Base-by-base conservation (phyloP, 495 filamentous ascomycete genomes). In the Podospora fimiseda region DNA sequence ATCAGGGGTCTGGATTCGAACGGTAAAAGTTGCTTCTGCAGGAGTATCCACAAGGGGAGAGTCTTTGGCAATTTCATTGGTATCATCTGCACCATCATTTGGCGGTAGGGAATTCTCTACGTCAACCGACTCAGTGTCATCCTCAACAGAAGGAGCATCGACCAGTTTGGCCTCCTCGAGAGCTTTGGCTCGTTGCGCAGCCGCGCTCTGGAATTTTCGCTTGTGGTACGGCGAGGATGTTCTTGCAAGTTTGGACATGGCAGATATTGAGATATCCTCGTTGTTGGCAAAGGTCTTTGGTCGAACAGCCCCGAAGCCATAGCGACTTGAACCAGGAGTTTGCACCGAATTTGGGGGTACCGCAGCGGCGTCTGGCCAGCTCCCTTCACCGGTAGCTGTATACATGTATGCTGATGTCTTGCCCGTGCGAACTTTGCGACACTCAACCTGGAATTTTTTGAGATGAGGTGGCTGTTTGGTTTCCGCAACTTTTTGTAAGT, bases 321-420 rank as follows among this genome's bases (percentile, higher is more conserved):
- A 66, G 1, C 47, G 24, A 53, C 51, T 37, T 9, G 43, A 24
- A 13, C 27, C 27, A 22, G 49, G 37, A 2, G 49, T 18, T 16
- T 51, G 4, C 1, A 20, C 13, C 6, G 48, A 13, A 33, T 23
- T 24, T 15, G 16, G 2, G 9, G n/a, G 27, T 52, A 44, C 6
- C 5, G 4, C 30, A 36, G 36, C 24, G 6, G 45, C 33, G 9
- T 57, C 43, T 50, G 43, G 19, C 37, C 39, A 22, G 11, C 18
- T 15, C 30, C 53, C 14, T 18, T 52, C 21, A 4, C 56, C 38
- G 21, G 54, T 43, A 1, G 65, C 66, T 21, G 66, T 71, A 49
- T 71, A 75, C 53, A 72, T 70, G 52, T 75, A 75, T 18, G 70
- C 70, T 27, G 70, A 72, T 13, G 71, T 73, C 50, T 73, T 75